These are phyloP conservation scores for Zymoseptoria tritici DNA, from an alignment of 2,329 filamentous ascomycete species.

Conservation along the genomic window DNA sequence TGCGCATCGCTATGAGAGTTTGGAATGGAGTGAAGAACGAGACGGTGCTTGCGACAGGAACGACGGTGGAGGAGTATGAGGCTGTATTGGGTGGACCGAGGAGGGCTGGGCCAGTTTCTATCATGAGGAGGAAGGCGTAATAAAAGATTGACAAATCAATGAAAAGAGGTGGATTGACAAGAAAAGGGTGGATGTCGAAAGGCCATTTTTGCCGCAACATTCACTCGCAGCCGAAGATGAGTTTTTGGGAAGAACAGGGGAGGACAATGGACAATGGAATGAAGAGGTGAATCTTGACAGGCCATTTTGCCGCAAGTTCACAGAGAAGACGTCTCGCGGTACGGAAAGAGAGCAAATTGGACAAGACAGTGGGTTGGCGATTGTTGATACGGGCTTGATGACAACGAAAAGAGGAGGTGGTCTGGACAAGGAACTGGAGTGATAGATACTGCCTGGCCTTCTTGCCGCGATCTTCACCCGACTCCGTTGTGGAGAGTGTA, in stretches of 20 bases:
- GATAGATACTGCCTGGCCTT: no score
- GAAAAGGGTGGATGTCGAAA: not conserved
- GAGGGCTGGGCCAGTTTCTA: not conserved
- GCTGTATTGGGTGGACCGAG: not conserved
- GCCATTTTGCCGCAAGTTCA: not conserved
- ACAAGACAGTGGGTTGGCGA: not conserved
- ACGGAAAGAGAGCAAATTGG: not conserved
- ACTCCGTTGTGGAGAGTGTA: no score
- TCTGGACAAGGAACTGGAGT: no score
- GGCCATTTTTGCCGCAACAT: not conserved
- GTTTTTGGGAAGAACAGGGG: no score
- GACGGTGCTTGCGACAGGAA: not conserved
- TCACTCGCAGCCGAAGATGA: no score
- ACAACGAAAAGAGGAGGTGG: no score
- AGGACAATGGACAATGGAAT: no score
- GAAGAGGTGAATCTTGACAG: not conserved
- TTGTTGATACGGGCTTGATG: not conserved
- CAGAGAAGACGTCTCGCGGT: not conserved
- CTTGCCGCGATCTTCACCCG: no score
- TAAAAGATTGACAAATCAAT: not conserved
- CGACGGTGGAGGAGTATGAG: not conserved
- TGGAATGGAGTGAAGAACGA: not conserved
- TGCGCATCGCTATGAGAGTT: not conserved
- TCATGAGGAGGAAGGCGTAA: not conserved
- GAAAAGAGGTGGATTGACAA: not conserved